Conservation (phyloP, 495 filamentous ascomycete genomes). For the Apodospora peruviana region DNA sequence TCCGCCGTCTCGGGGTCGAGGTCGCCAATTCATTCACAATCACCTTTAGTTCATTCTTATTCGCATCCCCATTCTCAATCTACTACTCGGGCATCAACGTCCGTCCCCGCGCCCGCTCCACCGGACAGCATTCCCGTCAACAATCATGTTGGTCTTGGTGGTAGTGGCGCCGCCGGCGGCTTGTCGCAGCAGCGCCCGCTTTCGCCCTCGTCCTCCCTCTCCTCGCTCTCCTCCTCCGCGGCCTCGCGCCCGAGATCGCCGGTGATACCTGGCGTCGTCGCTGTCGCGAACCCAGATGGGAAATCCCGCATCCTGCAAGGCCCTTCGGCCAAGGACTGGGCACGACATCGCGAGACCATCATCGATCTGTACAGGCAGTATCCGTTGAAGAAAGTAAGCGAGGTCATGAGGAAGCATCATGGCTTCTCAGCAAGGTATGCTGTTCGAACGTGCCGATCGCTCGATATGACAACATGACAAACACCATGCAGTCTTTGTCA, state of each 20-base stretch:
- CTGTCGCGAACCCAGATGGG: slow-evolving; percentile 11
- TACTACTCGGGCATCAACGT: slow-evolving; percentile 2
- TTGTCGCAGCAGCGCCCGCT: too few relatives aligned
- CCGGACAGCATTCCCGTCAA: too few relatives aligned
- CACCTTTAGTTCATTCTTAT: neutral
- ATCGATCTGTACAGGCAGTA: slow-evolving; percentile 25
- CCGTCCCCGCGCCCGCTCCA: too few relatives aligned
- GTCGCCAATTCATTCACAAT: slow-evolving; percentile 3
- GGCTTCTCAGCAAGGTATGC: slow-evolving; percentile 30
- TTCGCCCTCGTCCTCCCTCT: neutral
- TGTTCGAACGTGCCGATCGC: neutral
- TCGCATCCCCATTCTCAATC: neutral
- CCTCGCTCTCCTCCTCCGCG: neutral
- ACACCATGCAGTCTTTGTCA: neutral
- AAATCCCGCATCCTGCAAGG: slow-evolving; percentile 27
- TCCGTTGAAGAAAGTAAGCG: slow-evolving; percentile 26
- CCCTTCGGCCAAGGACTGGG: slow-evolving; percentile 26
- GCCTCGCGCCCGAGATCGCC: neutral
- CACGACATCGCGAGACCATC: slow-evolving; percentile 25
- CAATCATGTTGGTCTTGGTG: too few relatives aligned
- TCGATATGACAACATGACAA: neutral
- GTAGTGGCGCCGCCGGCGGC: too few relatives aligned
- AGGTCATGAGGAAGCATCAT: slow-evolving; percentile 26
- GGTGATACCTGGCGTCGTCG: neutral
- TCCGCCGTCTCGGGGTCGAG: slow-evolving; percentile 14